Base-by-base conservation (phyloP, 345 rosid species). In the Zanthoxylum bungeanum region DNA sequence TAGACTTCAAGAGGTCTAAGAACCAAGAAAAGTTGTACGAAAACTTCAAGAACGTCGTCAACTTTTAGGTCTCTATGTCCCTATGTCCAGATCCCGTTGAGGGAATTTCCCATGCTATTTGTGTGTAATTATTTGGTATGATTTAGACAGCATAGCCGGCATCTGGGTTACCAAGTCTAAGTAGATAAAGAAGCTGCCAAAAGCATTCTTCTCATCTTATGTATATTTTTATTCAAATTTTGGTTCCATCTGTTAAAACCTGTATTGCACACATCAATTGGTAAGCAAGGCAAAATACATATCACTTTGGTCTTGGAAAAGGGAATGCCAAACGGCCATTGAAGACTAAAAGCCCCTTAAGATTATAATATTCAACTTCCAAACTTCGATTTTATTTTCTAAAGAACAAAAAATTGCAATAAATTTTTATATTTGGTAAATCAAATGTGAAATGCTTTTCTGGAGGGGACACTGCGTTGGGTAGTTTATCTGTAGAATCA, bases 1-100 rank as follows among this genome's bases (percentile, higher is more conserved):
- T 17, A 30, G 49, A 60, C 25, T 24, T 72, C 21, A n/a, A 12
- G 39, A 46, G 31, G 31, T 52, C 33, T 30, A 16, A 2, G 34
- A 27, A 24, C 52, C 33, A 25, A 10, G 9, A 69, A 63, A 69
- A 0, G 11, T 33, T 27, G 16, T 55, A 55, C 27, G 57, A 61
- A 76, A 21, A 60, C 40, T 44, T 53, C 70, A 39, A 72, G 46
- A 72, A 53, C 25, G 66, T 44, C 25, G 66, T 51, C 47, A 28
- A 71, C 24, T 50, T 73, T 47, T 37, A 60, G n/a, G 33, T 66
- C 10, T 55, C n/a, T 36, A 70, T 47, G 57, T 47, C n/a, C n/a
- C n/a, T n/a, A n/a, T 47, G 57, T 47, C 61, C 61, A 7, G 68
- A 40, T 40, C 50, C 1, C 4, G 5, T 6, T 21, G 36, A 27